Evolutionary conservation across 1,284 basidiomycete genomes (phyloP).

Genomic region (Ceratobasidium sp.): DNA sequence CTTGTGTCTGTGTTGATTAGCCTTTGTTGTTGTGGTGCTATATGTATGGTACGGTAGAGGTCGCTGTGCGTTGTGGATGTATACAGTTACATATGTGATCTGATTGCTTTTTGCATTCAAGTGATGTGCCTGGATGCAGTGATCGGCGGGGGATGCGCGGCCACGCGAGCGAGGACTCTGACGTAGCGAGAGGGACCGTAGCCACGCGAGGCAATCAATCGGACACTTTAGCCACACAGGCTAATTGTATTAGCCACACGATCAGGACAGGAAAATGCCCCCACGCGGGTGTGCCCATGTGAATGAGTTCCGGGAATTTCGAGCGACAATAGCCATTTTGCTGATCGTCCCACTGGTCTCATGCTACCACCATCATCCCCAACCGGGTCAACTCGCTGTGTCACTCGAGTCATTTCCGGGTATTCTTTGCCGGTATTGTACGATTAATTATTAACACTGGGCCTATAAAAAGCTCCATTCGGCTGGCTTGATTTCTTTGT

Average conservation of each 20-base stretch:
- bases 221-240: no score
- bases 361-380: constrained; percentile 14
- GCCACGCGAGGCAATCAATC: background rate
- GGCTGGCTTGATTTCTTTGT: no score
- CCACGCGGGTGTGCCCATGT: constrained; percentile 10
- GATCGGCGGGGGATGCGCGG: background rate
- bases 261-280: no score
- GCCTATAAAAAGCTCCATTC: no score
- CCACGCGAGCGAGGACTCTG: constrained; percentile 4
- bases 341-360: constrained; percentile 30
- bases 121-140: background rate
- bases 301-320: background rate
- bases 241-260: background rate
- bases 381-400: background rate
- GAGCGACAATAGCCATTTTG: background rate
- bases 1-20: constrained; percentile 22
- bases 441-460: no score
- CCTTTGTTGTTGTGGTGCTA: constrained; percentile 20
- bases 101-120: background rate
- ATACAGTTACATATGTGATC: constrained; percentile 24
- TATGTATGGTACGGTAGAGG: constrained; percentile 25
- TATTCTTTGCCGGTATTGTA: no score
- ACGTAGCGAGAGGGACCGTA: background rate
- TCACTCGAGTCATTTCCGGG: background rate
- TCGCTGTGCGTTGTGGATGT: constrained; percentile 2